Base-by-base conservation (phyloP, 768 basidiomycete genomes). In the Xerocomus spinulosus region DNA sequence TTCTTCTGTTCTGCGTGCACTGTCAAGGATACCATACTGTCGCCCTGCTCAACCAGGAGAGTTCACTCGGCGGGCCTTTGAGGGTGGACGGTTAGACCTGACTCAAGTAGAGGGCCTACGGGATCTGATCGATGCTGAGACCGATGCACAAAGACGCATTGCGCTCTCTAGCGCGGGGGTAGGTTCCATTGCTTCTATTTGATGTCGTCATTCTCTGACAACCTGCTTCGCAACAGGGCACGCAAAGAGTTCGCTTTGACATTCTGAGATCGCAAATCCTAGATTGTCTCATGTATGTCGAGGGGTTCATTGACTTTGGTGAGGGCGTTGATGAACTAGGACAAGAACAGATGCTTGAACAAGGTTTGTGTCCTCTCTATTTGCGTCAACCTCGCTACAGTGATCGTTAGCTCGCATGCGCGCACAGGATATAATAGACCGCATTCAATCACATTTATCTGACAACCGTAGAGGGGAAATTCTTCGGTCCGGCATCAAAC, bases 271-370 rank as follows among this genome's bases (percentile, higher is more conserved):
- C 66, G 7, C 75, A 80, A 12, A 82, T 90, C 15, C 78, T 95
- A 20, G 72, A 78, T 24, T 86, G 84, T 42, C 77, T 92, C 18
- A 82, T 92, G 10, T 76, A 82, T 52, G 73, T 91, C 4, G 93
- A 96, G 66, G 93, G 92, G 1, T 68, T 94, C 17, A 93, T 96
- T 45, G 92, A 95, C 64, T 96, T 94, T 65, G 90, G 90, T 6
- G 92, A 96, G 68, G 87, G 85, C 24, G 60, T 68, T 13, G 92
- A 94, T 59, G 87, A 90, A 29, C 78, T 94, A 33, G 91, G 67
- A 9, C 64, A 93, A 59, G 85, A 86, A n/a, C 83, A 77, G 9
- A 81, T 91, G 17, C 82, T 80, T 54, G 83, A 83, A 9, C 73
- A 78, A 70, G 88, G 92, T 87, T 21, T 3, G 57, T 48, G 26